These are phyloP conservation scores for Pharnaceum exiguum DNA, from an alignment of 148 eudicot genomes.

Conservation along the genomic window DNA sequence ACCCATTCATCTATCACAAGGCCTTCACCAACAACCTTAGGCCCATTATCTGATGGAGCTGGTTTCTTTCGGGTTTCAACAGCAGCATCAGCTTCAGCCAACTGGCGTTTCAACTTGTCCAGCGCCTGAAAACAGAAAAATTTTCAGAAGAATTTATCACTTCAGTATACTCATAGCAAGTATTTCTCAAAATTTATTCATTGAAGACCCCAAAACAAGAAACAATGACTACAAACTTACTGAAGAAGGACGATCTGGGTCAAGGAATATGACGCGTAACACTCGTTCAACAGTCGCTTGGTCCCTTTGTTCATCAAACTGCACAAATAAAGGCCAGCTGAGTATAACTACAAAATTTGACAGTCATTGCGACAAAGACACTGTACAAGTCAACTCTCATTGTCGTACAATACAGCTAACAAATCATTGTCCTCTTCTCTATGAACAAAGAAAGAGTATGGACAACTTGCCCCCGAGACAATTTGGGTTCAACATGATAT, in stretches of 20 bases:
- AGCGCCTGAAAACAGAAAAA: conserved; percentile 34
- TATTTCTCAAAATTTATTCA: too few species aligned
- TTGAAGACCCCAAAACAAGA: background rate
- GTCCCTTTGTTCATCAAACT: conserved; percentile 70
- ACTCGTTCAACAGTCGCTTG: conserved; percentile 53
- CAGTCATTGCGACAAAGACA: background rate
- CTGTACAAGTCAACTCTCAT: background rate
- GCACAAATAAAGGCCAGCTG: background rate
- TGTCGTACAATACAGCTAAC: too few species aligned
- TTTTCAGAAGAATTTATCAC: background rate
- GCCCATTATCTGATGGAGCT: conserved; percentile 55
- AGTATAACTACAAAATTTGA: background rate
- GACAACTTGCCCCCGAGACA: too few species aligned
- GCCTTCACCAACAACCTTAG: conserved; percentile 69
- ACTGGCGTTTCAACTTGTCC: conserved; percentile 72
- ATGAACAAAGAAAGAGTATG: too few species aligned
- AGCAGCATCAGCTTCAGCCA: conserved; percentile 80
- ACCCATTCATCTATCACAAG: conserved; percentile 94
- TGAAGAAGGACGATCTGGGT: conserved; percentile 51
- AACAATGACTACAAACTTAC: conserved; percentile 35
- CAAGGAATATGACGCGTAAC: conserved; percentile 58
- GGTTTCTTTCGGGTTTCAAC: conserved; percentile 70
- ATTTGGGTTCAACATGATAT: too few species aligned
- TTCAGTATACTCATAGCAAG: background rate
- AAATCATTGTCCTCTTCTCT: too few species aligned